These are phyloP conservation scores for Tuber brumale DNA, from an alignment of 495 filamentous ascomycete species.

Conservation along the genomic window DNA sequence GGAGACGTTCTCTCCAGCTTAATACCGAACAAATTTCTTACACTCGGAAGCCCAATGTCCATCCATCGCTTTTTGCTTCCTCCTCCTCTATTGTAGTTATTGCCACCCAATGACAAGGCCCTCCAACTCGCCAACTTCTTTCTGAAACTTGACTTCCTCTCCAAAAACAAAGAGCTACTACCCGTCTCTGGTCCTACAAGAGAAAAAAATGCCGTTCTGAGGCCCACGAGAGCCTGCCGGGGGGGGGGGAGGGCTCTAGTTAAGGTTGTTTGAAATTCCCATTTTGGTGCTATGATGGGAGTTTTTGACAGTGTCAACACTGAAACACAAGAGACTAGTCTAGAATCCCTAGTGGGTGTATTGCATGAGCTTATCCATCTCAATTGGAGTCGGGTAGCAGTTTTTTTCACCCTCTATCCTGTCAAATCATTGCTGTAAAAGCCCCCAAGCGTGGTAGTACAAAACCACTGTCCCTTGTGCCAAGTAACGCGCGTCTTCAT, in stretches of 20 bases:
- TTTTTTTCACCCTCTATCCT: background rate
- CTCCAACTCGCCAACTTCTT: background rate
- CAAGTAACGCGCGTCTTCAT: too few species aligned
- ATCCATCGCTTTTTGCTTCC: constrained; percentile 8
- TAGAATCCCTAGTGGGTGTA: too few species aligned
- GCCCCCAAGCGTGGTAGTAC: too few species aligned
- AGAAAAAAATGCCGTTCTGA: background rate
- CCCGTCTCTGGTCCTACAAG: background rate
- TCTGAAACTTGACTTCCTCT: background rate
- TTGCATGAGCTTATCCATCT: too few species aligned
- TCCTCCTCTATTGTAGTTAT: background rate
- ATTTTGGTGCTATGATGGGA: background rate
- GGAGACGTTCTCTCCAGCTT: background rate
- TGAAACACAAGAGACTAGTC: background rate
- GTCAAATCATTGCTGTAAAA: too few species aligned
- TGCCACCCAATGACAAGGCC: background rate
- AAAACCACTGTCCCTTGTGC: too few species aligned
- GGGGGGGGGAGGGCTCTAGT: background rate
- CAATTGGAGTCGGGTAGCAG: background rate
- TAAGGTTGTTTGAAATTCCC: background rate
- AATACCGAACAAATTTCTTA: constrained; percentile 11
- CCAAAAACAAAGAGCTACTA: background rate
- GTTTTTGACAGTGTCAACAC: background rate
- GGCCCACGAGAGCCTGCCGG: background rate
- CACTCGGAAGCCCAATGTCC: constrained; percentile 14